These are phyloP conservation scores for Gautieria morchelliformis DNA, from an alignment of 768 basidiomycete genomes.

Conservation along the genomic window DNA sequence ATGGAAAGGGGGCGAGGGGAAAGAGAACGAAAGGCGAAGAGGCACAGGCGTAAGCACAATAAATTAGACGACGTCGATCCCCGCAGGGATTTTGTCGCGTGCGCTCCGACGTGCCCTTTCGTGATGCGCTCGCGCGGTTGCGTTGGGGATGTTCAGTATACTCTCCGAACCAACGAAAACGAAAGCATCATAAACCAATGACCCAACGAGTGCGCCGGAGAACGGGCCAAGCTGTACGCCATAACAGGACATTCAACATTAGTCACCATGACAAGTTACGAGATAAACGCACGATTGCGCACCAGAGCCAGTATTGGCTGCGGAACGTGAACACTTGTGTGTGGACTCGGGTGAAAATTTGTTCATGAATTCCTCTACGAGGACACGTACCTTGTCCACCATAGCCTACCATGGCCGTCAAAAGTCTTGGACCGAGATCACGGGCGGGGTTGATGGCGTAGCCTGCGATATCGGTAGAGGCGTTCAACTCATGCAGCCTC, in stretches of 20 bases:
- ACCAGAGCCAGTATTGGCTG: conserved; percentile 71
- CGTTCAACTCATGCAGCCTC: no score
- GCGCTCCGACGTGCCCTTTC: background rate
- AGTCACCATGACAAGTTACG: background rate
- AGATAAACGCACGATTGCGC: conserved; percentile 49
- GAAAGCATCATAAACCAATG: conserved; percentile 47
- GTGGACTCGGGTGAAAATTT: background rate
- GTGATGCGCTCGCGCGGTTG: background rate
- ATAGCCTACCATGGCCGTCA: conserved; percentile 67
- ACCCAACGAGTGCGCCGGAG: conserved; percentile 22
- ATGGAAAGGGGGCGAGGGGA: no score
- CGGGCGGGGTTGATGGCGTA: conserved; percentile 64
- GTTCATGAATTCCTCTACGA: background rate
- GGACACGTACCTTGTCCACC: conserved; percentile 31
- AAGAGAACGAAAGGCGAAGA: no score
- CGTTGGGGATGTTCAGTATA: conserved; percentile 36
- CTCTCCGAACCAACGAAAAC: conserved; percentile 51
- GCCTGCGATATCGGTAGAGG: conserved; percentile 20
- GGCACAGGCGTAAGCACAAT: no score
- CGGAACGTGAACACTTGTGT: conserved; percentile 17
- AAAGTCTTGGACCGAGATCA: conserved; percentile 58
- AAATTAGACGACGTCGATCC: background rate
- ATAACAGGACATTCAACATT: background rate
- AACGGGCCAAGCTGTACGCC: conserved; percentile 2
- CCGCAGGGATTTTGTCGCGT: background rate